Evolutionary conservation across 176 grass and related monocot genomes (phyloP).

Genomic region (Elymus sibiricus): DNA sequence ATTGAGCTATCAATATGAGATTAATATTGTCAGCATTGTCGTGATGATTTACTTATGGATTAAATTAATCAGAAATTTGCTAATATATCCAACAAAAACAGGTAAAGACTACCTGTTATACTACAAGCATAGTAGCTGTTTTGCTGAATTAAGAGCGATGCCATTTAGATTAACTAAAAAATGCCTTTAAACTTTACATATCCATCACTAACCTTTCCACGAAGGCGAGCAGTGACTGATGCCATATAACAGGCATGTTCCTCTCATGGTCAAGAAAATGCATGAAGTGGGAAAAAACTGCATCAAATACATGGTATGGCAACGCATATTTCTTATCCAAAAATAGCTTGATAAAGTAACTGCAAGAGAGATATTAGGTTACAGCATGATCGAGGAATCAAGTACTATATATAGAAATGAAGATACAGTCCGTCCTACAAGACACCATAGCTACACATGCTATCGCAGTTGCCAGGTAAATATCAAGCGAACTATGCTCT

Average conservation of each 20-base stretch:
- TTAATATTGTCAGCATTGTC: no score
- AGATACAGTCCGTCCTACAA: background rate
- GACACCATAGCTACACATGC: background rate
- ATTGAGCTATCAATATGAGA: no score
- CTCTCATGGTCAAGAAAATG: conserved; percentile 64
- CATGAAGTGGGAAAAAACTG: conserved; percentile 83
- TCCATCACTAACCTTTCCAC: conserved; percentile 69
- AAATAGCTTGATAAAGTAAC: conserved; percentile 97
- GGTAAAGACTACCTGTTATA: background rate
- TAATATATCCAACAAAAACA: background rate
- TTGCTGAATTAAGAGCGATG: background rate
- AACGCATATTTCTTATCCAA: conserved; percentile 98
- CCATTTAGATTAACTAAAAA: background rate
- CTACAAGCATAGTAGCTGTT: background rate
- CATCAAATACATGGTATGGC: conserved; percentile 77
- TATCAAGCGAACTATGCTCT: background rate
- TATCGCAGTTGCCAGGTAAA: background rate
- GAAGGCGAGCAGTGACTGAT: conserved; percentile 89
- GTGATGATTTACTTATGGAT: no score
- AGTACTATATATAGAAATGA: background rate
- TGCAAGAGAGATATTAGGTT: conserved; percentile 31
- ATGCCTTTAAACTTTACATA: background rate
- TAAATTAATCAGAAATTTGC: no score
- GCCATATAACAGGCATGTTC: conserved; percentile 94
- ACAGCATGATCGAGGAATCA: conserved; percentile 8